These are phyloP conservation scores for Suaeda aralocaspica DNA, from an alignment of 148 eudicot genomes.

Conservation along the genomic window DNA sequence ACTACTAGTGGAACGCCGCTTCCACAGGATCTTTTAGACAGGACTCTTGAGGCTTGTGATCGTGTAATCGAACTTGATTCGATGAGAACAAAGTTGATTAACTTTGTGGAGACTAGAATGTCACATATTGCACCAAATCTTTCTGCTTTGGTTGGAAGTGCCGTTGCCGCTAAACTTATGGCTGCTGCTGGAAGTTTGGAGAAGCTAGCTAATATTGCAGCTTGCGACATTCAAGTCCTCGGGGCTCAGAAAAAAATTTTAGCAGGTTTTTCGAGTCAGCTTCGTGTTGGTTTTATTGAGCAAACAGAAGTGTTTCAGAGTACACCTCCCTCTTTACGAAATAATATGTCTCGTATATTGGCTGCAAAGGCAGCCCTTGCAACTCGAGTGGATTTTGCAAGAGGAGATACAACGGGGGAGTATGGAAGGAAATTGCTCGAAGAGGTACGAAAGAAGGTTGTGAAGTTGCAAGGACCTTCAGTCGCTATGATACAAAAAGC, in stretches of 20 bases:
- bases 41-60: constrained; percentile 73
- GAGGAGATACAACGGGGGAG: constrained; percentile 63
- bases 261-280: constrained; percentile 65
- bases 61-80: constrained; percentile 62
- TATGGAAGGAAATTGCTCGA: constrained; percentile 52
- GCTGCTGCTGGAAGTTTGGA: constrained; percentile 71
- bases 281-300: constrained; percentile 66
- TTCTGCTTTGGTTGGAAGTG: constrained; percentile 76
- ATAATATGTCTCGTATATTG: constrained; percentile 57
- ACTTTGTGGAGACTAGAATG: constrained; percentile 72
- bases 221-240: constrained; percentile 65
- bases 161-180: constrained; percentile 81
- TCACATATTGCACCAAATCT: constrained; percentile 79
- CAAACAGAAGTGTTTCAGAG: constrained; percentile 63
- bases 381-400: constrained; percentile 65
- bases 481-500: constrained; percentile 76
- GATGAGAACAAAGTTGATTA: constrained; percentile 62
- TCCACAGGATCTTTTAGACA: constrained; percentile 51
- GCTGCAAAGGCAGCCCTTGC: constrained; percentile 69
- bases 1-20: constrained; percentile 81
- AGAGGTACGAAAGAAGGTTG: constrained; percentile 72
- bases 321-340: constrained; percentile 59
- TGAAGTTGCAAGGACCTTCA: constrained; percentile 80
- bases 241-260: constrained; percentile 69
- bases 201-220: constrained; percentile 65